A percentile compares a stretch with the other conserved stretches of the same genome.
phyloP scores from a whole-genome alignment of 495 filamentous ascomycete species.

The Xylona heveae region DNA sequence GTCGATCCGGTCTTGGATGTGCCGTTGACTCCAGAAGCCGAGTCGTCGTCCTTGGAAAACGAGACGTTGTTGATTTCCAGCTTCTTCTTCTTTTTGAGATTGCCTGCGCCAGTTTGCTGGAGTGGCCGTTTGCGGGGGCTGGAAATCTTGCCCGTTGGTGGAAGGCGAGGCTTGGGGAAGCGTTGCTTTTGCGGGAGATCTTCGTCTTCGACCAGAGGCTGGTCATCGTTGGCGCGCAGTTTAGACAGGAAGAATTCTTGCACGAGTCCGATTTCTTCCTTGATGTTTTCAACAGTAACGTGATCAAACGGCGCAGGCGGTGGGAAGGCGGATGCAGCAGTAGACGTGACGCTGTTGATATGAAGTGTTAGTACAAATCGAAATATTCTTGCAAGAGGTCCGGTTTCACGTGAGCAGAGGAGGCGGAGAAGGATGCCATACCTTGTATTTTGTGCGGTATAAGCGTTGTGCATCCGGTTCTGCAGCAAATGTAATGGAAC shows the following conservation, averaged over 20 bases:
- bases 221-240: constrained; percentile 60
- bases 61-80: constrained; percentile 12
- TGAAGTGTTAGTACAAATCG: no score
- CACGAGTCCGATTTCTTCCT: constrained; percentile 62
- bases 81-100: constrained; percentile 52
- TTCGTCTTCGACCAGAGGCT: constrained; percentile 81
- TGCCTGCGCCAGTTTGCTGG: constrained; percentile 46
- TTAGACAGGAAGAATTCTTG: constrained; percentile 80
- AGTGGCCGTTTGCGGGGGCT: constrained; percentile 74
- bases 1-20: constrained; percentile 4
- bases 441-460: constrained; percentile 51
- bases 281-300: constrained; percentile 57
- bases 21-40: constrained; percentile 5
- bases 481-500: constrained; percentile 91
- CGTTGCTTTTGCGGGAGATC: constrained; percentile 83
- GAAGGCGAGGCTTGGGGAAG: constrained; percentile 76
- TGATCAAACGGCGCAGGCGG: constrained; percentile 55
- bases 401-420: no score
- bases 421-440: constrained; percentile 17
- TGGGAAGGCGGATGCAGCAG: constrained; percentile 30
- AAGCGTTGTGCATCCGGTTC: constrained; percentile 63
- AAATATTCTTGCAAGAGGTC: no score
- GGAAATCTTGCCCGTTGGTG: constrained; percentile 86
- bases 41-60: no score
- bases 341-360: constrained; percentile 21